Evolutionary conservation across 805 yeast species (phyloP), one percentile per base, ranked within the genome.

Genomic region (Candida nanaspora): DNA sequence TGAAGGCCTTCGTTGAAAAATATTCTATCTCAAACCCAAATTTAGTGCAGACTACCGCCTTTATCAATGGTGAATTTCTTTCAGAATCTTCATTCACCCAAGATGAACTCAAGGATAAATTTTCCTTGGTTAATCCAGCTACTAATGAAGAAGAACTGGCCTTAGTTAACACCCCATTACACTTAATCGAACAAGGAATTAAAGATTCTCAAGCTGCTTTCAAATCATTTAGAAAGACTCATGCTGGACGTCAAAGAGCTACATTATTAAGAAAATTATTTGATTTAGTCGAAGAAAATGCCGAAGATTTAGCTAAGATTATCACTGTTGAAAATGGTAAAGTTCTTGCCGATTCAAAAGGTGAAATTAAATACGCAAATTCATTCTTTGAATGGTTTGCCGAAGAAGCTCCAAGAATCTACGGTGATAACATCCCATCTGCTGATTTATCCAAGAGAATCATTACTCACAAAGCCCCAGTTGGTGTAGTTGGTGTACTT

Each of bases 341-440:
- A 59, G 74, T 89, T 1, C 60, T 70, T 13, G 70, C 76, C 1
- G 93, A 84, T 55, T 80, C 91, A n/a, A 55, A 63, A 38, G 89
- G 88, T 5, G 93, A 84, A 56, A 70, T 83, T 23, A 57, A 53
- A 38, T 78, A 80, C 49, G 80, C 83, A 9, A 82, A 86, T 1
- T 74, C 85, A 6, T 88, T 83, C 61, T 83, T 86, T 58, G 88
- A 86, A 55, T 89, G 97, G 96, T 89, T 79, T 56, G 70, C 94
- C 26, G 93, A 83, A 58, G 85, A 79, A 49, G 91, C 91, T 7
- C 84, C 87, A 31, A 71, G 87, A 50, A 59, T 74, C 22, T 65
- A 76, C 40, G 93, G 91, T n/a, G 81, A 79, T 46, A 63, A 71
- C 15, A 76, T 83, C 41, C 72, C 74, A n/a, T 74, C 86, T 2